A percentile compares a stretch with the other conserved stretches of the same genome.
phyloP scores from a whole-genome alignment of 208 protist genomes.

The Trypanosoma mega region DNA sequence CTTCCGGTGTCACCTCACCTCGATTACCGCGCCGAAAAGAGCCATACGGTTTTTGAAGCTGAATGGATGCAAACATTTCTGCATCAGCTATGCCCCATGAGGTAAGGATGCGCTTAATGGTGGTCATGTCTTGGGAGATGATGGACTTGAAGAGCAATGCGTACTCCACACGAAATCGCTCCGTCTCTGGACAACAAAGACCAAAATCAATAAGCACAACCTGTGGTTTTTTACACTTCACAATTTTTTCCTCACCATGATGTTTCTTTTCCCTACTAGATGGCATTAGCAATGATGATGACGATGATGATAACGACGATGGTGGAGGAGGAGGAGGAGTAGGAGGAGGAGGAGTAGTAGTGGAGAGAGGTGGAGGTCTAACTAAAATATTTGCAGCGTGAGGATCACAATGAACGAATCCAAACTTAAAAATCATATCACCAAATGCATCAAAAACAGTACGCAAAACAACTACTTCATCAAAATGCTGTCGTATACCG shows the following conservation, averaged over 20 bases:
- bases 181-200: conserved; percentile 60
- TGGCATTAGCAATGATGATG: too few relatives aligned
- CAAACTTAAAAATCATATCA: conserved; percentile 93
- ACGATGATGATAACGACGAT: too few relatives aligned
- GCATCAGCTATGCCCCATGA: conserved; percentile 75
- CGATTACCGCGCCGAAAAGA: conserved; percentile 51
- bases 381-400: conserved; percentile 94
- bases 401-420: conserved; percentile 94
- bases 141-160: conserved; percentile 76
- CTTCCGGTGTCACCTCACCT: conserved; percentile 64
- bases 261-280: too few relatives aligned
- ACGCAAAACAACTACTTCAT: conserved; percentile 45
- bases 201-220: conserved; percentile 84
- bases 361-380: conserved; percentile 40
- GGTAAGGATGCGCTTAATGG: conserved; percentile 40
- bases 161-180: conserved; percentile 80
- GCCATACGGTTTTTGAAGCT: conserved; percentile 69
- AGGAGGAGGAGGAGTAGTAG: too few relatives aligned
- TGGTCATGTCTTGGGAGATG: conserved; percentile 61
- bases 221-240: conserved; percentile 29
- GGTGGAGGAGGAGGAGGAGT: too few relatives aligned
- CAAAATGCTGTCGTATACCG: conserved; percentile 45
- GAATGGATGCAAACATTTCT: conserved; percentile 75
- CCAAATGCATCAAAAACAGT: conserved; percentile 87
- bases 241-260: neutral